Base-by-base conservation (phyloP, 1,139 yeast species). In the Yamadazyma blattariae region DNA sequence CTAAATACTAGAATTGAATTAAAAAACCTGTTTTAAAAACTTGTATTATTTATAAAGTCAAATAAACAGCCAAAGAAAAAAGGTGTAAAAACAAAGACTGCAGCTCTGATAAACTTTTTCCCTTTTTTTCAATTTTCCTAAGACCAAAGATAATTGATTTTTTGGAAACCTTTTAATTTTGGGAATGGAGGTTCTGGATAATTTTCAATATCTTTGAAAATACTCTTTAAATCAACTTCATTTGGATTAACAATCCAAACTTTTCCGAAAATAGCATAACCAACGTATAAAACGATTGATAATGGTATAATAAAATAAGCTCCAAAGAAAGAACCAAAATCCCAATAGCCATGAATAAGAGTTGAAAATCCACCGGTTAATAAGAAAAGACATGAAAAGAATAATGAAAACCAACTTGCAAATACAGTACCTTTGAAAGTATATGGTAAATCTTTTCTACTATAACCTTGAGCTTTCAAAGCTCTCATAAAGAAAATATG, bases 301-400 rank as follows among this genome's bases (percentile, higher is more conserved):
- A 67, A 51, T 19, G 71, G 71, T 29, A 68, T 55, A 28, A 59
- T 50, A 38, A 67, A 61, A 50, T 68, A 65, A n/a, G 64, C 39
- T 18, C 65, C 58, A 46, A 68, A 59, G 41, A 69, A 66, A 0
- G 56, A 38, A 15, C 67, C 54, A 26, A 61, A 51, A 3, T 42
- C 48, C 44, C 61, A 69, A 11, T 63, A 40, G 5, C 68, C 70
- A 7, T 60, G 41, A 16, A 69, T 52, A 38, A 69, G 69, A 35
- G 55, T 59, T 4, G 56, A 38, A 44, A 63, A 70, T 0, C 75
- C 75, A 23, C 67, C 67, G 7, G 72, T 66, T 15, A 68, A 42
- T 22, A 68, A 47, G 35, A 69, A 49, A 4, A 68, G 15, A 1
- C 48, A 30, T 2, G 67, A 61, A 21, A 57, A 50, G 40, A 61